Evolutionary conservation across 1,139 yeast genomes (phyloP), one percentile per base, ranked within the genome.

Genomic region (Yamadazyma sp.): DNA sequence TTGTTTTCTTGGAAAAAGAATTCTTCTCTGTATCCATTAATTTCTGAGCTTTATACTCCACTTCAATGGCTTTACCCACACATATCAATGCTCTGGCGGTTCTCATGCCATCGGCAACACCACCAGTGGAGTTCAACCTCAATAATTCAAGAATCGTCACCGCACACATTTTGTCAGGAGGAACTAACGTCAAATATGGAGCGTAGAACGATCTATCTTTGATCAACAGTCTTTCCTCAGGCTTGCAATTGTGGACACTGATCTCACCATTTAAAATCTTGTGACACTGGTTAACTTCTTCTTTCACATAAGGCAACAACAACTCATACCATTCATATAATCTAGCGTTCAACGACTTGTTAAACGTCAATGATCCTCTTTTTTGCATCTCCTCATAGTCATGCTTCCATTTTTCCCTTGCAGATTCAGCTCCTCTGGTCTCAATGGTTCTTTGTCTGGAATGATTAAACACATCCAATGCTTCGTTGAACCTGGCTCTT

Each of bases 361-460:
- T 73, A 34, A 82, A 63, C 18, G 79, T 61, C 31, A 80, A 47
- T 7, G 70, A 77, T n/a, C 90, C 89, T 50, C 83, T 70, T 35
- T 73, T 76, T 44, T 76, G 77, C 58, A 83, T 70, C 42, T 78
- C 82, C 51, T 87, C 94, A 52, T 78, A 84, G 48, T 84, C 92
- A 51, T 82, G 83, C 54, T 79, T 82, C 97, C 97, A 92, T 57
- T 86, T 84, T 53, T 82, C 87, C 46, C 76, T 80, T 0, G 97
- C 96, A 2, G 92, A 92, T 50, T 86, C 92, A 8, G 85, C 72
- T 4, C 95, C 94, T 43, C 85, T 74, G 24, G 80, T 72, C 57
- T 92, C 98, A 31, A 92, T 61, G 34, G 76, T 75, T 40, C 78
- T 67, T 58, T 92, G 96, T 54, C 98, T 78, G 17, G 78, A 78